phyloP scores from a whole-genome alignment of 345 rosid species.

The Salix arbutifolia region DNA sequence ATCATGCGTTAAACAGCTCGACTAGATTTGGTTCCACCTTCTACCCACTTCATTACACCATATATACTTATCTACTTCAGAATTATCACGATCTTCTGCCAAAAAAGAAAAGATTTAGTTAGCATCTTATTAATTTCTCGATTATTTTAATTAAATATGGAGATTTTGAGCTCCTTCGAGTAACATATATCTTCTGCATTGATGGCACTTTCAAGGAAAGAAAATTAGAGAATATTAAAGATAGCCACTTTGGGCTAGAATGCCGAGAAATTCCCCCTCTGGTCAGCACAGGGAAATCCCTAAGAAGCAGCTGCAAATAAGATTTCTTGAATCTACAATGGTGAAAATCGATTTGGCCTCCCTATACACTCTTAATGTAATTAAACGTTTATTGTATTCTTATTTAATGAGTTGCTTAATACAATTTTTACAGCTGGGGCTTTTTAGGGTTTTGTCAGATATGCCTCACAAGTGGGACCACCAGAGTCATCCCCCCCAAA shows the following conservation, averaged over 20 bases:
- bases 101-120: constrained; percentile 1
- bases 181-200: neutral
- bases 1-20: constrained; percentile 53
- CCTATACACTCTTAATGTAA: constrained; percentile 7
- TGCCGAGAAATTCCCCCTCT: constrained; percentile 9
- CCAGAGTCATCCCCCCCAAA: neutral
- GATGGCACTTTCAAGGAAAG: neutral
- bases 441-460: constrained; percentile 5
- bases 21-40: constrained; percentile 45
- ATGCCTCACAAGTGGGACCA: neutral
- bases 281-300: constrained; percentile 18
- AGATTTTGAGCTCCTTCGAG: neutral
- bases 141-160: neutral
- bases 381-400: neutral
- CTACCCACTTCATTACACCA: constrained; percentile 6
- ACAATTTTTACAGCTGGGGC: constrained; percentile 26
- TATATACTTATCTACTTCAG: constrained; percentile 11
- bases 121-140: neutral
- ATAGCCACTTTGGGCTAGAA: constrained; percentile 7
- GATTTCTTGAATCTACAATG: constrained; percentile 43
- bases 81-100: constrained; percentile 17
- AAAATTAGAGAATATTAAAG: neutral
- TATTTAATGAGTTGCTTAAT: neutral
- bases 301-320: constrained; percentile 25
- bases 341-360: constrained; percentile 20